Conservation (phyloP, 2,329 filamentous ascomycete genomes). For the Pestalotiopsis sp. region DNA sequence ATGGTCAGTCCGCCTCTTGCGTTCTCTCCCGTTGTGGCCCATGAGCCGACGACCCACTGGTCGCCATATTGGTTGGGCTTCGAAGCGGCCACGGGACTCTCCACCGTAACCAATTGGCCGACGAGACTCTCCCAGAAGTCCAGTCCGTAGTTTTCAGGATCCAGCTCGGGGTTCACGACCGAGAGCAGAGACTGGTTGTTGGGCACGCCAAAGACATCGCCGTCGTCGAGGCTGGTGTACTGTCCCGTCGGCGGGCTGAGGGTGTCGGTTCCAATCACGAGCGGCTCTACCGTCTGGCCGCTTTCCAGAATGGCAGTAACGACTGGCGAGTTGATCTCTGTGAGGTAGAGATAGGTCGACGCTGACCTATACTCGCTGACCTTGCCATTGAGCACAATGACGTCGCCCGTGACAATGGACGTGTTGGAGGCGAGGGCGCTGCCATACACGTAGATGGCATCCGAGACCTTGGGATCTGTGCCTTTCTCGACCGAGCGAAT, state of each 20-base stretch:
- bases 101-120: constrained; percentile 69
- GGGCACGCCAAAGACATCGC: constrained; percentile 66
- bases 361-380: constrained; percentile 61
- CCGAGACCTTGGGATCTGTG: constrained; percentile 58
- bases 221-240: constrained; percentile 65
- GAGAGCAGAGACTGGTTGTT: constrained; percentile 64
- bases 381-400: constrained; percentile 61
- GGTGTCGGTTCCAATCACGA: constrained; percentile 63
- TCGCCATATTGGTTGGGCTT: constrained; percentile 69
- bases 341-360: constrained; percentile 62
- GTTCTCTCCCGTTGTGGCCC: constrained; percentile 65
- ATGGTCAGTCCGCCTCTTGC: constrained; percentile 67
- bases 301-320: constrained; percentile 57
- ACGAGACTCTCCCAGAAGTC: constrained; percentile 75
- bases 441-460: constrained; percentile 68
- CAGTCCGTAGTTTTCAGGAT: constrained; percentile 65
- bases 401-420: constrained; percentile 57
- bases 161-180: constrained; percentile 59
- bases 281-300: constrained; percentile 55
- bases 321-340: constrained; percentile 60
- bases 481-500: constrained; percentile 63
- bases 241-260: constrained; percentile 61
- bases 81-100: constrained; percentile 56
- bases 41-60: constrained; percentile 70
- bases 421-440: constrained; percentile 52